Percentiles rank a stretch among this genome's conserved stretches.
Evolutionary conservation across 768 basidiomycete genomes (phyloP).

Genomic region (Jaapia argillacea): DNA sequence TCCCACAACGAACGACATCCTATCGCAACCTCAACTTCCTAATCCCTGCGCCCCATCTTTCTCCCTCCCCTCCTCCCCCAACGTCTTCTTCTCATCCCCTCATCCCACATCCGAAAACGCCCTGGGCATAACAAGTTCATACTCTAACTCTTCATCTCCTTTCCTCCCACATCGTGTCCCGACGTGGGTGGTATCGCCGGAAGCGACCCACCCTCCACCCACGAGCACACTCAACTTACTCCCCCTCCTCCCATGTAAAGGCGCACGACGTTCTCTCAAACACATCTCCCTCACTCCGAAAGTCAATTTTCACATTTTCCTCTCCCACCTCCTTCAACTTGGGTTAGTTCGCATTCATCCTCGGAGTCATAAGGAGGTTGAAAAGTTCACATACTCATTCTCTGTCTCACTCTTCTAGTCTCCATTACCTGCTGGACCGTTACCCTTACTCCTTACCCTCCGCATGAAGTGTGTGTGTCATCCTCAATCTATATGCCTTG

Average conservation of each 20-base stretch:
- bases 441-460: neutral
- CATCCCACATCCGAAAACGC: conserved; percentile 29
- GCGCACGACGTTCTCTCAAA: conserved; percentile 14
- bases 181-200: conserved; percentile 1
- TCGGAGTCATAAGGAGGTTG: conserved; percentile 20
- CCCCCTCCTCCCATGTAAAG: conserved; percentile 14
- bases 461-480: no score
- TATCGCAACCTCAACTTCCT: neutral
- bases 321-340: conserved; percentile 8
- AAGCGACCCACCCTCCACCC: neutral
- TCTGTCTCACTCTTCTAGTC: conserved; percentile 28
- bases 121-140: conserved; percentile 38
- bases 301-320: conserved; percentile 7
- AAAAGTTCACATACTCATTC: conserved; percentile 32
- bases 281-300: conserved; percentile 1
- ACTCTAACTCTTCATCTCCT: conserved; percentile 17
- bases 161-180: conserved; percentile 1
- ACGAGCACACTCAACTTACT: conserved; percentile 6
- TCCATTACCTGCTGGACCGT: conserved; percentile 5
- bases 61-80: neutral
- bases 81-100: neutral
- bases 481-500: no score
- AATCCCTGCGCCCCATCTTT: neutral
- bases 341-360: conserved; percentile 6
- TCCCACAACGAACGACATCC: no score